These are phyloP conservation scores for Letharia columbiana DNA, from an alignment of 495 filamentous ascomycete species.

Conservation along the genomic window DNA sequence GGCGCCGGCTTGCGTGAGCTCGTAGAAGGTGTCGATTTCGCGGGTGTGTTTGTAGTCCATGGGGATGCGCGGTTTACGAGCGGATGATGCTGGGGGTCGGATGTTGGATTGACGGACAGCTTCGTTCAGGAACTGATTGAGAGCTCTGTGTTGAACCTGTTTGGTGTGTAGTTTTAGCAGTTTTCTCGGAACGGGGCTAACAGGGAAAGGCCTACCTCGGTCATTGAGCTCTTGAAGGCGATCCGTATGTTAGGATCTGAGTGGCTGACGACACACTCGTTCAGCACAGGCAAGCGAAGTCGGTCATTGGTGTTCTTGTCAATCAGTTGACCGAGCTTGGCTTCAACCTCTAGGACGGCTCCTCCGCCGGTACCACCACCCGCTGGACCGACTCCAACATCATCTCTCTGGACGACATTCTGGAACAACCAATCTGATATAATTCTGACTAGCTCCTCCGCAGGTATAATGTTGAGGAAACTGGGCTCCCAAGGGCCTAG, in stretches of 20 bases:
- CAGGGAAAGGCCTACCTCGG: constrained; percentile 49
- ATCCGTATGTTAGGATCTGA: constrained; percentile 40
- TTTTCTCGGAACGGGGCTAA: constrained; percentile 10
- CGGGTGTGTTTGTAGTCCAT: constrained; percentile 73
- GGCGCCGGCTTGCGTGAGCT: constrained; percentile 51
- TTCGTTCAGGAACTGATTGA: constrained; percentile 75
- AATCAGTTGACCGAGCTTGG: constrained; percentile 75
- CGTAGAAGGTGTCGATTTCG: constrained; percentile 74
- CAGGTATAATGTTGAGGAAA: constrained; percentile 52
- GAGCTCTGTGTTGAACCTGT: constrained; percentile 63
- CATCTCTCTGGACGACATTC: constrained; percentile 53
- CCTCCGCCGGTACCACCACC: constrained; percentile 49
- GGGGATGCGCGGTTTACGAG: constrained; percentile 47
- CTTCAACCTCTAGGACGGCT: constrained; percentile 82
- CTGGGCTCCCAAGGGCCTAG: constrained; percentile 66
- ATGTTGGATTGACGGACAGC: constrained; percentile 47
- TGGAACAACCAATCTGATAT: constrained; percentile 69
- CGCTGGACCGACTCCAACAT: constrained; percentile 39
- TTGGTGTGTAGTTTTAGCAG: constrained; percentile 15
- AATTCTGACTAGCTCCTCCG: constrained; percentile 55
- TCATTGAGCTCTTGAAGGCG: constrained; percentile 77
- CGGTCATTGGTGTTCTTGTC: constrained; percentile 61
- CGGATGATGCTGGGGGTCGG: constrained; percentile 36
- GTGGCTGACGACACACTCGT: constrained; percentile 57
- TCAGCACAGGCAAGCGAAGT: constrained; percentile 51